Conservation (phyloP, 2,329 filamentous ascomycete species). For the Rhytidhysteron rufulum region DNA sequence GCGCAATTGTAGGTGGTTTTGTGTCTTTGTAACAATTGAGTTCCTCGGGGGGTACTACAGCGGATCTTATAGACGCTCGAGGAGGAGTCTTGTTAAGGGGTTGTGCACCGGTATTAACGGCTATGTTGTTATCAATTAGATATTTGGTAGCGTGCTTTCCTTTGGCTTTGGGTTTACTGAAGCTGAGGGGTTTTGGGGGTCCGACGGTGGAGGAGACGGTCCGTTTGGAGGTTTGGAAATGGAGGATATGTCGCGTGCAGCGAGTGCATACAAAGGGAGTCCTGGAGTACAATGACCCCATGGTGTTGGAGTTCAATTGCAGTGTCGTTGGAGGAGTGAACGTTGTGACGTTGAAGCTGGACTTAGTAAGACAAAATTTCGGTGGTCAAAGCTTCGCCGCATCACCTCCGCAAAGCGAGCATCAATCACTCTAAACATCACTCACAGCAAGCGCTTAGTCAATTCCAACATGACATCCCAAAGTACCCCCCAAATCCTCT, state of each 20-base stretch:
- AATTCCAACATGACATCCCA: constrained; percentile 29
- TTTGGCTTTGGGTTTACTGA: no score
- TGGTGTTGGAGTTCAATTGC: constrained; percentile 3
- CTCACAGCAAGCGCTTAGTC: not conserved
- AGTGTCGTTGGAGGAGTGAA: not conserved
- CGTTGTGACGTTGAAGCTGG: constrained; percentile 7
- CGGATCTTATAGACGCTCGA: no score
- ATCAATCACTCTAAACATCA: not conserved
- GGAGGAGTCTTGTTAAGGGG: no score
- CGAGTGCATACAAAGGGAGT: constrained; percentile 17
- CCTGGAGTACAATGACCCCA: constrained; percentile 9
- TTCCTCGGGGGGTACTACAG: not conserved
- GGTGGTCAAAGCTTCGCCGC: constrained; percentile 25
- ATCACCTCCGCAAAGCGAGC: constrained; percentile 5
- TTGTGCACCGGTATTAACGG: no score
- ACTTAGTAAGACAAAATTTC: constrained; percentile 9
- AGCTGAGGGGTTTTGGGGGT: no score
- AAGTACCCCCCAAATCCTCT: constrained; percentile 56
- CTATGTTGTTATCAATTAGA: no score
- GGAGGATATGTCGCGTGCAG: constrained; percentile 10
- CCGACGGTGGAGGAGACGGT: no score
- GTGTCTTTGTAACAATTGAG: constrained; percentile 33
- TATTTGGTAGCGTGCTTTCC: no score
- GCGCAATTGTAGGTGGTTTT: constrained; percentile 17
- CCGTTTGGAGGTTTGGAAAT: no score